Conservation (phyloP, 1,284 basidiomycete species). For the Tylopilus sp. region DNA sequence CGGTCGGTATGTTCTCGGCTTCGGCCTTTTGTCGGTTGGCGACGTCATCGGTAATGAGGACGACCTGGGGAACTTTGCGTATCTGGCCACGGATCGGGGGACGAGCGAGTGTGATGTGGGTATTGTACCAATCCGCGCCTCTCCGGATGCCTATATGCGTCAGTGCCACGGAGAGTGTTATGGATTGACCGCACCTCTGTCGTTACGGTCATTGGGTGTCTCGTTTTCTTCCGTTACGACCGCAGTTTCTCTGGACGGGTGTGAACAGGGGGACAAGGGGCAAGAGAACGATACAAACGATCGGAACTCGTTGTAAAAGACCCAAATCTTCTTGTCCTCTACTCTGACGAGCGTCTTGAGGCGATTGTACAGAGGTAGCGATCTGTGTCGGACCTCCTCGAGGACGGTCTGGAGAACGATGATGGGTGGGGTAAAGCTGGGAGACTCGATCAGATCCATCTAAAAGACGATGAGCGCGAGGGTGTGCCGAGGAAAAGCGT, state of each 20-base stretch:
- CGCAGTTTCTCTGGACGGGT: slow-evolving; percentile 64
- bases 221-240: slow-evolving; percentile 72
- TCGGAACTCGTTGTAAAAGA: slow-evolving; percentile 91
- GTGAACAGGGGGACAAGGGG: slow-evolving; percentile 4
- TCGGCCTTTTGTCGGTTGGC: slow-evolving; percentile 80
- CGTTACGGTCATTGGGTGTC: slow-evolving; percentile 89
- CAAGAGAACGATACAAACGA: slow-evolving; percentile 48
- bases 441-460: slow-evolving; percentile 90
- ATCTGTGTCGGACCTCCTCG: slow-evolving; percentile 94
- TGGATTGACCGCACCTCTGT: slow-evolving; percentile 62
- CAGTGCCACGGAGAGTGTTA: background rate
- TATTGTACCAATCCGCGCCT: slow-evolving; percentile 81
- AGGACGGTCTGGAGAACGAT: slow-evolving; percentile 94
- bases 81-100: slow-evolving; percentile 52
- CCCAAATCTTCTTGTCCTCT: slow-evolving; percentile 80
- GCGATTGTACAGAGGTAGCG: slow-evolving; percentile 90
- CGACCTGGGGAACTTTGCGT: slow-evolving; percentile 55
- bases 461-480: slow-evolving; percentile 34
- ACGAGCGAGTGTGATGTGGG: slow-evolving; percentile 61
- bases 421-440: slow-evolving; percentile 72
- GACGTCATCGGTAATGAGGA: slow-evolving; percentile 88
- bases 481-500: background rate
- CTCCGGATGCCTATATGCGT: slow-evolving; percentile 71
- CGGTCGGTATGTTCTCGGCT: slow-evolving; percentile 61
- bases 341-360: slow-evolving; percentile 78